Evolutionary conservation across 768 basidiomycete species (phyloP).

Genomic region (Auricularia cornea): DNA sequence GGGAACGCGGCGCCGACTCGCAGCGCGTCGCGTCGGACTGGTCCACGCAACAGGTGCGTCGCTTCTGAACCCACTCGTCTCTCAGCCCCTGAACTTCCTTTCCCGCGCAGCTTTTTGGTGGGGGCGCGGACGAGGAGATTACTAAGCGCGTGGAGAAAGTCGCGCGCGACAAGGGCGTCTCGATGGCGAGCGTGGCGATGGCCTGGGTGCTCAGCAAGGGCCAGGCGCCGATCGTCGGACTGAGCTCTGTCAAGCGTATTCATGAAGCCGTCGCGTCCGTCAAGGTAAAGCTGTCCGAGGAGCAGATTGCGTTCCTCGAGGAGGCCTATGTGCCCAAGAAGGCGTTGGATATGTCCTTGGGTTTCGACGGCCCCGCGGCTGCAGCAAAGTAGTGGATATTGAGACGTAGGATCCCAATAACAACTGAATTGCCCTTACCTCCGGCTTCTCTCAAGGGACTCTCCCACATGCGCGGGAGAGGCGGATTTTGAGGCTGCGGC

Average conservation of each 20-base stretch:
- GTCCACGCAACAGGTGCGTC: neutral
- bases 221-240: slow-evolving; percentile 14
- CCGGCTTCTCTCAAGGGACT: no score
- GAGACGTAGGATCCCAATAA: no score
- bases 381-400: no score
- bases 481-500: no score
- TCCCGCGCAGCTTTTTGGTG: neutral
- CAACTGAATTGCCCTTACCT: no score
- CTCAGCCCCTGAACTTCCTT: neutral
- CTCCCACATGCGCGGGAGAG: no score
- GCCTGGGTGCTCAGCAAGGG: slow-evolving; percentile 44
- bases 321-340: slow-evolving; percentile 41
- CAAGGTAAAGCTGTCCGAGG: slow-evolving; percentile 43
- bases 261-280: slow-evolving; percentile 30
- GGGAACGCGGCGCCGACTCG: neutral
- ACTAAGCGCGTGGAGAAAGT: slow-evolving; percentile 39
- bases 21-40: neutral
- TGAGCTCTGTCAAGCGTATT: neutral
- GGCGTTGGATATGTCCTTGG: no score
- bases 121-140: neutral
- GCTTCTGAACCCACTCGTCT: neutral
- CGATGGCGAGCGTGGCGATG: slow-evolving; percentile 50
- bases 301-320: slow-evolving; percentile 49
- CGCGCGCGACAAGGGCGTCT: slow-evolving; percentile 40
- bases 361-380: no score